Base-by-base conservation (phyloP, 2,329 filamentous ascomycete genomes). In the Coleophoma eucalyptorum region DNA sequence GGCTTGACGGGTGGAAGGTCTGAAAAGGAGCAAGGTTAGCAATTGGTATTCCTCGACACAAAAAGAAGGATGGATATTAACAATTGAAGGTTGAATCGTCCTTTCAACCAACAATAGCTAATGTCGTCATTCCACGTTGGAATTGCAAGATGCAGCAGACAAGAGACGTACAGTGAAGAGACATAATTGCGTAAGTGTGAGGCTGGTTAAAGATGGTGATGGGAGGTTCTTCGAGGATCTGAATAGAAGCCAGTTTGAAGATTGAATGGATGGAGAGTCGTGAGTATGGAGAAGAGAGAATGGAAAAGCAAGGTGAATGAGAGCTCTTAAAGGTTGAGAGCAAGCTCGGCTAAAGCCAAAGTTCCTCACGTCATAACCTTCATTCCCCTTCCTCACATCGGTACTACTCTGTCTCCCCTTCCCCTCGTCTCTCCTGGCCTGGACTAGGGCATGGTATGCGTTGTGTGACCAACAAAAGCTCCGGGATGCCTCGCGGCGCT, bases 1-100 rank as follows among this genome's bases (percentile, higher is more conserved):
- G 94, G 94, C 87, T 97, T 97, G 68, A 99, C 94, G 62, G 92
- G 78, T 61, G 86, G 86, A 50, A 89, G 80, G 69, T 88, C 65
- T 67, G 49, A 38, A n/a, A 20, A 33, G 46, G 50, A 48, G 19
- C 20, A 12, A 31, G 42, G 37, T 57, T 47, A 57, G 51, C 32
- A 49, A 5, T 12, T n/a, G 26, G 10, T 8, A 26, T 26, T 8
- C 6, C 26, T 26, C 8, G 26, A 6, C 26, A 26, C 3, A 2
- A 26, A 2, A 7, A n/a, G n/a, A 8, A 6, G 6, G 26, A 26
- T 26, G 26, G 26, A 26, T 7, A 26, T 8, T 8, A 26, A 8
- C 26, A 5, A 26, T 26, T 5, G 26, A 5, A 26, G 2, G 26
- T 26, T 26, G 26, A 26, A 26, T 8, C 10, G 19, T 19, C n/a